Base-by-base conservation (phyloP, 768 basidiomycete genomes). In the Auricularia sp. region DNA sequence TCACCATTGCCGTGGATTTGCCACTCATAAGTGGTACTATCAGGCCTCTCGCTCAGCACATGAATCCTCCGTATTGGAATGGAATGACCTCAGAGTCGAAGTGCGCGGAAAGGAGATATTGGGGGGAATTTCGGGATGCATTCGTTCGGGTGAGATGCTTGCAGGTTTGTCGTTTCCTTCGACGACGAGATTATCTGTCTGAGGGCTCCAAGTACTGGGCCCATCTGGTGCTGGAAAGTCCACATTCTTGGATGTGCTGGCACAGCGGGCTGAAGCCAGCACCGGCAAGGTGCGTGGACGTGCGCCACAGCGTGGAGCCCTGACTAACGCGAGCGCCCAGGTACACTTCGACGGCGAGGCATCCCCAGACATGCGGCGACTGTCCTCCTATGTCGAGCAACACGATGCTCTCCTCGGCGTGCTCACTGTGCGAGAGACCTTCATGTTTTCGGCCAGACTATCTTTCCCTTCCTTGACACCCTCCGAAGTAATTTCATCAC, bases 331-430 rank as follows among this genome's bases (percentile, higher is more conserved):
- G 8, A 34, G 1, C 7, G 3, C 1, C 3, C 61, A 71, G 70
- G 61, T 72, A 24, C 67, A 69, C 8, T 42, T 73, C 62, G 70
- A 71, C 61, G 68, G 68, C 54, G 61, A 64, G 10, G 59, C 56
- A 5, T 39, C 29, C 56, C 66, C 66, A 7, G 65, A 69, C 18
- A 80, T 81, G 74, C 74, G 77, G 65, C 73, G 68, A 62, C 78
- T 76, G 62, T 85, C 72, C 5, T 77, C 76, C 3, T 85, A 83
- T 65, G 84, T 85, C 21, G 84, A 85, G 71, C 85, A 87, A 67
- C 81, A 83, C 66, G 85, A 87, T 67, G 80, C 83, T 0, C 74
- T 87, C 1, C 72, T 85, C 8, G 84, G 85, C 3, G 82, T 83
- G 14, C 72, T 86, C 36, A 84, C 85, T 16, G 85, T 84, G 14